A percentile compares a stretch with the other conserved stretches of the same genome.
These are phyloP conservation scores for Conticribra guillardii DNA, from an alignment of 108 stramenopile genomes.

Conservation along the genomic window DNA sequence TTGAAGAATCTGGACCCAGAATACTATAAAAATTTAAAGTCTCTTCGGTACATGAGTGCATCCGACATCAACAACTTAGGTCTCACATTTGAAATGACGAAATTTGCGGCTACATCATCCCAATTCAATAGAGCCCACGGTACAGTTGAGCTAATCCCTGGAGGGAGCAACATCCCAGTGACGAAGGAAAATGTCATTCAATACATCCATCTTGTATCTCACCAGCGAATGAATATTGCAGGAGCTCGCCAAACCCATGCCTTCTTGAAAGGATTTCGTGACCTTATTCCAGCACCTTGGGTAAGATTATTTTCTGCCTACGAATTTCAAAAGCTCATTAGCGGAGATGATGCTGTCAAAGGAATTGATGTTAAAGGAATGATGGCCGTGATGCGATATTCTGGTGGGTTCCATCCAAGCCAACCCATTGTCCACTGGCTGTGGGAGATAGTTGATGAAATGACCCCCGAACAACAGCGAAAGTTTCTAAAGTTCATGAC, in stretches of 20 bases:
- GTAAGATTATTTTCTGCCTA: slow-evolving; percentile 92
- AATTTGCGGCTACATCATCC: slow-evolving; percentile 6
- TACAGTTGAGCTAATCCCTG: slow-evolving; percentile 79
- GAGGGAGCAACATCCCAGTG: slow-evolving; percentile 80
- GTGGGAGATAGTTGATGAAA: slow-evolving; percentile 89
- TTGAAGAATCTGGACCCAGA: slow-evolving; percentile 93
- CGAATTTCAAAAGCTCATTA: slow-evolving; percentile 96
- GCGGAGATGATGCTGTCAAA: slow-evolving; percentile 91
- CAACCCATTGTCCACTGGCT: slow-evolving; percentile 92
- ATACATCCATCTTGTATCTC: slow-evolving; percentile 93
- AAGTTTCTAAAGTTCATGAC: slow-evolving; percentile 96
- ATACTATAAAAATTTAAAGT: slow-evolving; percentile 86
- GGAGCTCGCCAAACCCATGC: slow-evolving; percentile 83
- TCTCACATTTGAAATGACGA: slow-evolving; percentile 84
- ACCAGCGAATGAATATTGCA: slow-evolving; percentile 91
- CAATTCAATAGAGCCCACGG: neutral
- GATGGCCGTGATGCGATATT: slow-evolving; percentile 78
- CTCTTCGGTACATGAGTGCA: slow-evolving; percentile 69
- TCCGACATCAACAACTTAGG: slow-evolving; percentile 72
- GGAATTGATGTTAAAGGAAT: slow-evolving; percentile 91
- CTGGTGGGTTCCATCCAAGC: slow-evolving; percentile 94
- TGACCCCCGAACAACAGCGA: slow-evolving; percentile 88
- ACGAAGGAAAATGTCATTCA: slow-evolving; percentile 89
- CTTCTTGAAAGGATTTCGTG: slow-evolving; percentile 95
- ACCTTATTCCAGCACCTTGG: slow-evolving; percentile 94